A percentile compares a stretch with the other conserved stretches of the same genome.
Conservation (phyloP, 805 yeast genomes). For the Kuraishia floccosa region DNA sequence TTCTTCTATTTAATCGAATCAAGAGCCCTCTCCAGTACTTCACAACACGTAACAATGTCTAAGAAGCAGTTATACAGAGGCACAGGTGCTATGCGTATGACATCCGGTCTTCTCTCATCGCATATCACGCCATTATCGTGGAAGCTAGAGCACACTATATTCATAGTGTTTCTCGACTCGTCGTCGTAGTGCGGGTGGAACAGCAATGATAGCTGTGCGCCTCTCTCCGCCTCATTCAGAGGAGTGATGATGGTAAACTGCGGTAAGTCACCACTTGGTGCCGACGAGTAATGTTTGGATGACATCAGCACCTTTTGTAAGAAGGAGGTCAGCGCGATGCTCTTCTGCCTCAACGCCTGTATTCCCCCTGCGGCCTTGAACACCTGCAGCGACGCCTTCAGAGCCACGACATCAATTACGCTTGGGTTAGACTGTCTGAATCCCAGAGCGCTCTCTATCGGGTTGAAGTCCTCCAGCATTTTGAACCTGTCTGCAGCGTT, state of each 20-base stretch:
- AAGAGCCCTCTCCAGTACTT: neutral
- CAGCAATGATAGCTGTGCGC: slow-evolving; percentile 72
- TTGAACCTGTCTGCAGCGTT: slow-evolving; percentile 56
- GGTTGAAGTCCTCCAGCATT: slow-evolving; percentile 71
- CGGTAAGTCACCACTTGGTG: neutral
- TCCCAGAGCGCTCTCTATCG: slow-evolving; percentile 78
- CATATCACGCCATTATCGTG: slow-evolving; percentile 55
- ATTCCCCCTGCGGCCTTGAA: slow-evolving; percentile 59
- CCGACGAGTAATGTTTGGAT: slow-evolving; percentile 30
- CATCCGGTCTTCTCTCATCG: slow-evolving; percentile 86
- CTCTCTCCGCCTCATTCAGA: slow-evolving; percentile 40
- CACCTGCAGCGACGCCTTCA: slow-evolving; percentile 54
- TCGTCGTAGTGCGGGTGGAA: slow-evolving; percentile 40
- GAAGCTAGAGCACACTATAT: slow-evolving; percentile 36
- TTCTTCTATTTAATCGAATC: no score
- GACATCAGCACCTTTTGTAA: slow-evolving; percentile 33
- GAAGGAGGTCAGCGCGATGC: slow-evolving; percentile 44
- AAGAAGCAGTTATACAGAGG: slow-evolving; percentile 73
- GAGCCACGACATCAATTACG: slow-evolving; percentile 71
- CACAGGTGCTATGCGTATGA: slow-evolving; percentile 80
- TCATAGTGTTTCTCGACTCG: slow-evolving; percentile 44
- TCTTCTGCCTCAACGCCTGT: slow-evolving; percentile 37
- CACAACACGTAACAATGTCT: slow-evolving; percentile 31
- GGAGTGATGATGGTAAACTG: slow-evolving; percentile 75
- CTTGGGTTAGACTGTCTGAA: slow-evolving; percentile 87